Evolutionary conservation across 495 filamentous ascomycete species (phyloP).

Genomic region (Lasiosphaeris hirsuta): DNA sequence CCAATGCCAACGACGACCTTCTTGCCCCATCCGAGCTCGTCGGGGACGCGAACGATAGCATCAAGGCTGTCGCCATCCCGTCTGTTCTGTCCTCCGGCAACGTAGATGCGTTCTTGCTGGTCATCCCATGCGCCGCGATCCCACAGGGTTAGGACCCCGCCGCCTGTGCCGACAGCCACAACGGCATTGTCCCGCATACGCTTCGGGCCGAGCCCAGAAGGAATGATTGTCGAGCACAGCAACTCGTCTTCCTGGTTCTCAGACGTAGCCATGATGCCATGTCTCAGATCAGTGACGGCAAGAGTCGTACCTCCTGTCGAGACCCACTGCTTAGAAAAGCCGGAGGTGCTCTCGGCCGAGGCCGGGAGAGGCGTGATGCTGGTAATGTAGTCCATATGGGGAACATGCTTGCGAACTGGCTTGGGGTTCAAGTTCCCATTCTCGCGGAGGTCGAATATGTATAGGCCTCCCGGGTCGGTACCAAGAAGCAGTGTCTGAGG

Average conservation of each 20-base stretch:
- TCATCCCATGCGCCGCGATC: conserved; percentile 92
- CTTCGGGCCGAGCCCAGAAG: conserved; percentile 56
- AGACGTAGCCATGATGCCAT: conserved; percentile 76
- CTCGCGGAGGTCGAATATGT: conserved; percentile 84
- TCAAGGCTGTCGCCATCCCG: conserved; percentile 67
- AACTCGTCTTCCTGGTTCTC: conserved; percentile 95
- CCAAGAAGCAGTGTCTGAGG: conserved; percentile 86
- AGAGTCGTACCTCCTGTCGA: conserved; percentile 87
- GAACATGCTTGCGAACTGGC: conserved; percentile 73
- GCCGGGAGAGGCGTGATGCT: conserved; percentile 82
- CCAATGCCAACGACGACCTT: conserved; percentile 72
- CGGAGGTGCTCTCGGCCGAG: conserved; percentile 70
- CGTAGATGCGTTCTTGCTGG: conserved; percentile 80
- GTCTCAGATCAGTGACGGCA: conserved; percentile 80
- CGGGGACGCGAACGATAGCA: conserved; percentile 62
- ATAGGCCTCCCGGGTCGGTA: conserved; percentile 82
- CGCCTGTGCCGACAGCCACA: conserved; percentile 72
- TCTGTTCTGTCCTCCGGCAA: conserved; percentile 59
- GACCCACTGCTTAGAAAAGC: conserved; percentile 88
- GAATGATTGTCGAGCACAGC: conserved; percentile 71
- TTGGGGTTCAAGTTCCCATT: conserved; percentile 57
- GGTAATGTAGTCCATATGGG: conserved; percentile 90
- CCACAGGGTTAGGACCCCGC: conserved; percentile 85
- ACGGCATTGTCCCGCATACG: conserved; percentile 67
- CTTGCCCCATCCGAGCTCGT: conserved; percentile 61